phyloP scores from a whole-genome alignment of 2,329 filamentous ascomycete genomes.

The Endoconidiophora laricicola region DNA sequence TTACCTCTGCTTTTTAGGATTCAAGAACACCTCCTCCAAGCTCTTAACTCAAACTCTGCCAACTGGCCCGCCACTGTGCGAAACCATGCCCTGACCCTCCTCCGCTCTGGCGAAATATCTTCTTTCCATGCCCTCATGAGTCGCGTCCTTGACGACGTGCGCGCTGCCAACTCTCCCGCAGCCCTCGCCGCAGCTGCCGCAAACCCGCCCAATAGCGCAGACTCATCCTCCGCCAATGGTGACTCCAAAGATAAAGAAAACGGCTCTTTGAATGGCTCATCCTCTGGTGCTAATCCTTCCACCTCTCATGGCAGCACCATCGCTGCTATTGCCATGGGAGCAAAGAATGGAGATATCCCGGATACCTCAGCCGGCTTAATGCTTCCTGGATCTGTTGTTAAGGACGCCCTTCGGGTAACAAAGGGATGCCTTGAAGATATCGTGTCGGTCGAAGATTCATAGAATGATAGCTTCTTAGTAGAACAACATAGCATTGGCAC shows the following conservation, averaged over 20 bases:
- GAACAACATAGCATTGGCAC: neutral
- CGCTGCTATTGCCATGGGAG: slow-evolving; percentile 15
- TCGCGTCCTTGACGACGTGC: slow-evolving; percentile 45
- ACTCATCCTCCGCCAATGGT: slow-evolving; percentile 15
- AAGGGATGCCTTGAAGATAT: slow-evolving; percentile 40
- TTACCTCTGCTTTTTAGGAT: slow-evolving; percentile 28
- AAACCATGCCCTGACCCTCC: slow-evolving; percentile 40
- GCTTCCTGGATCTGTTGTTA: slow-evolving; percentile 40
- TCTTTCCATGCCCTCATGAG: slow-evolving; percentile 45
- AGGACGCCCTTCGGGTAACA: slow-evolving; percentile 44
- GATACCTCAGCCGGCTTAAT: slow-evolving; percentile 26
- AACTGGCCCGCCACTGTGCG: slow-evolving; percentile 49
- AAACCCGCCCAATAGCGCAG: slow-evolving; percentile 15
- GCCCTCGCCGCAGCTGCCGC: neutral
- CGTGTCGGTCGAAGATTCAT: slow-evolving; percentile 21
- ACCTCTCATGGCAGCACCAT: slow-evolving; percentile 19
- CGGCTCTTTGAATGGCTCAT: neutral
- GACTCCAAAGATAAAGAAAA: slow-evolving; percentile 14
- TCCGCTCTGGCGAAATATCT: slow-evolving; percentile 41
- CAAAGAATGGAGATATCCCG: slow-evolving; percentile 16
- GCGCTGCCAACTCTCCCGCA: slow-evolving; percentile 27
- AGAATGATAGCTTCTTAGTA: neutral
- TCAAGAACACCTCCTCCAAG: slow-evolving; percentile 46
- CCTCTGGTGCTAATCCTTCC: neutral
- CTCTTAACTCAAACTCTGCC: slow-evolving; percentile 38